Base-by-base conservation (phyloP, 2,329 filamentous ascomycete genomes). In the Pseudogymnoascus sp. region DNA sequence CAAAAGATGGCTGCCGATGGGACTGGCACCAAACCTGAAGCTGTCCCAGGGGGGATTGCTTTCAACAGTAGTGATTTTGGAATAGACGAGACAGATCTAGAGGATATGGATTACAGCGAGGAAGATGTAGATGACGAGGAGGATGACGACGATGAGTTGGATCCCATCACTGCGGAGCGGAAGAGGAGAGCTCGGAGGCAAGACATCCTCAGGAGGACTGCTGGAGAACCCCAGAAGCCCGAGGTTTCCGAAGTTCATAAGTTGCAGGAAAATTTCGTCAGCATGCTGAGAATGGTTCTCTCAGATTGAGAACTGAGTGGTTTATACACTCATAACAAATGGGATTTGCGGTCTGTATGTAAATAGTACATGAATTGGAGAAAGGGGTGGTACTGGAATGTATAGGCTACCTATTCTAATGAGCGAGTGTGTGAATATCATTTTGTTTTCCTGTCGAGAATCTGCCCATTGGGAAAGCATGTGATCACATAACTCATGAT, bases 1-100 rank as follows among this genome's bases (percentile, higher is more conserved):
- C 94, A 97, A 78, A 99, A 99, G 82, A 97, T 99, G 94, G 94
- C 94, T 0, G 92, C 91, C 1, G 92, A 93, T 71, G 86, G 86
- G 2, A 80, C 73, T 5, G 80, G 80, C 5, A 78, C 79, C 38
- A 38, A 28, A n/a, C 5, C 59, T 2, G 59, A 60, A 40, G 40
- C 59, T 11, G 75, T 77, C 16, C 80, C 82, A 5, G 83, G 82
- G 7, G 84, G 79, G 23, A 78, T 80, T 67, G 70, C 73, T 16
- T 95, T 97, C 77, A 86, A 83, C 70, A 87, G 88, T 21, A 85
- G 84, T 59, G 94, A 99, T 76, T 99, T 99, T 77, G 94, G 94
- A 0, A 78, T 99, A 18, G 86, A 97, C 72, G 84, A 89, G 70
- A 87, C 89, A 72, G 94, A 97, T 73, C 78, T 97, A 12, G 85